A percentile compares a stretch with the other conserved stretches of the same genome.
phyloP scores from a whole-genome alignment of 2,329 filamentous ascomycete species.

The Aspergillus fructus region DNA sequence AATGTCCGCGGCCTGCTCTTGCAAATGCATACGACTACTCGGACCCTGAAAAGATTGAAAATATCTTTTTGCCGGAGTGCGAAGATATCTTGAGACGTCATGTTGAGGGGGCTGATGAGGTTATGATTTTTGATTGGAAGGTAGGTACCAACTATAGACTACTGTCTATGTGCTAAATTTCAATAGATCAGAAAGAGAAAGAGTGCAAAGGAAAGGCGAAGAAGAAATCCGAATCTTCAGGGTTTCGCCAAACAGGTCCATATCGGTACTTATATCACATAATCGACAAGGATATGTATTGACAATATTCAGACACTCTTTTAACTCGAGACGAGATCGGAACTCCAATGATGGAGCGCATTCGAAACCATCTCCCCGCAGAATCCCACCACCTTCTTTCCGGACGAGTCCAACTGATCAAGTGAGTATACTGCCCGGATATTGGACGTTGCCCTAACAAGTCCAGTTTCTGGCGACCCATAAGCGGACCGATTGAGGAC shows the following conservation, averaged over 20 bases:
- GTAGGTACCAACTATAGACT: neutral
- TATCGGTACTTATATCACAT: too few species aligned
- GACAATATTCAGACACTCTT: neutral
- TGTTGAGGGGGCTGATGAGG: constrained; percentile 2
- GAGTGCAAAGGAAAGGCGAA: constrained; percentile 4
- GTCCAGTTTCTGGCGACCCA: neutral
- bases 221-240: constrained; percentile 2
- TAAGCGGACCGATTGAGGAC: neutral
- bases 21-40: neutral
- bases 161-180: neutral
- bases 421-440: neutral
- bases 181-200: constrained; percentile 2
- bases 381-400: constrained; percentile 1
- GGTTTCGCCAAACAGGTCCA: neutral
- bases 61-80: neutral
- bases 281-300: too few species aligned
- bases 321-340: neutral
- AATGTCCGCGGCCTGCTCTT: neutral
- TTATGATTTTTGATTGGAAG: constrained; percentile 7
- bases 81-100: neutral
- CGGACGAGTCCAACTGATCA: neutral
- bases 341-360: neutral
- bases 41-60: neutral
- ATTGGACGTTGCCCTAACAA: neutral
- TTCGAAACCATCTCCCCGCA: constrained; percentile 1